Evolutionary conservation across 1,139 yeast species (phyloP), one percentile per base, ranked within the genome.

Genomic region (Zygosaccharomyces sapae): DNA sequence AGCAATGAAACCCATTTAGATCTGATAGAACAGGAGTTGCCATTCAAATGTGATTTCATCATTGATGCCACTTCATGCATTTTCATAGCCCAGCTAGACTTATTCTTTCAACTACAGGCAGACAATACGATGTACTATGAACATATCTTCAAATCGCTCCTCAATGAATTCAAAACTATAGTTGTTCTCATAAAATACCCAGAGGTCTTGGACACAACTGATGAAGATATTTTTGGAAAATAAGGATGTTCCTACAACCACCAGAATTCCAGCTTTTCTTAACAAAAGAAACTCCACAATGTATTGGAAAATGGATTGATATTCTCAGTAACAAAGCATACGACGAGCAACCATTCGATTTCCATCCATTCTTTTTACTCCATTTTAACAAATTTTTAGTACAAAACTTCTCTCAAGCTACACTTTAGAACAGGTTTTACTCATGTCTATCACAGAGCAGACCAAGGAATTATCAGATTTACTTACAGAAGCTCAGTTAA

Each of bases 171-270:
- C 41, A 44, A 44, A 19, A 48, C 33, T 10, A 47, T 58, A 1
- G 45, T 52, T 10, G 27, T 58, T 4, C 24, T 59, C 5, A 31
- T 58, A 2, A 55, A 55, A 33, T 61, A 56, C 35, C 16, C 49
- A 5, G 33, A 33, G 5, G 20, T 37, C 2, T 19, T 52, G 7
- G 49, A 50, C 22, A 16, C 22, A 3, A 39, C 43, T 7, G 65
- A 58, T 37, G 45, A 31, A 2, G 59, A 61, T 25, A 45, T 56
- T 53, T 58, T 33, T 59, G 61, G 61, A 59, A 59, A 48, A 36
- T 55, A 3, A 53, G 46, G 4, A 31, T 55, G 5, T 51, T 46
- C 33, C 41, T 61, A 12, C 43, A 44, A 12, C 12, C 43, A 8
- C 31, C 44, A 6, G 37, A 35, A 30, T 43, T 52, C 10, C 44